Base-by-base conservation (phyloP, 495 filamentous ascomycete species). In the Aspergillus sclerotiicarbonarius region DNA sequence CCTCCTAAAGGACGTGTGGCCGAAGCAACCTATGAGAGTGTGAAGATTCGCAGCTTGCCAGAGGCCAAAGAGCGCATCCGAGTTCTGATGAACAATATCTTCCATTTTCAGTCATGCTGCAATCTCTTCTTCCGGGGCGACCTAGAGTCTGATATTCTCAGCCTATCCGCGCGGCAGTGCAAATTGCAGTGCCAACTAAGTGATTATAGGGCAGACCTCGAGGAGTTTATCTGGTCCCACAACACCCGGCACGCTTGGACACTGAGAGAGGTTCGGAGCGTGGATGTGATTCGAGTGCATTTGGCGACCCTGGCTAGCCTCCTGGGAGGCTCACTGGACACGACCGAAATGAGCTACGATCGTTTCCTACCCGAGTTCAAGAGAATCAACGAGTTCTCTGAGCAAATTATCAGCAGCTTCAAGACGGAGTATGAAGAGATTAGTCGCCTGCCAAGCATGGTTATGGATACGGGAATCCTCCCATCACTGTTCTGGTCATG, bases 401-500 rank as follows among this genome's bases (percentile, higher is more conserved):
- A 21, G 4, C 29, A 19, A 25, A 63, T 56, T 39, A 20, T 43
- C 15, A 18, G 51, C 1, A 47, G 19, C 44, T 63, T 43, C 12
- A 25, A 32, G 61, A 61, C 37, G 1, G 12, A 13, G 2, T 13
- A 15, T n/a, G 37, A 12, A n/a, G 25, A 25, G 2, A 25, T 25
- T 25, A 25, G 25, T 25, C 13, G 10, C 8, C 57, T 39, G 15
- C 62, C 62, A 13, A 44, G 33, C 10, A 8, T 64, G 16, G 19
- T 57, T 3, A 18, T 67, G 35, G 64, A 64, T 20, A 62, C 50
- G 48, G 61, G 48, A 3, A 58, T 67, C 33, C 70, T 80, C n/a
- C 69, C 75, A 9, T 72, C 77, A 0, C 65, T 82, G 6, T 80
- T 77, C 54, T 73, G 1, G 76, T 75, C 5, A 56, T 76, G 37